Conservation (phyloP, 2,329 filamentous ascomycete species). For the Talaromyces amestolkiae region DNA sequence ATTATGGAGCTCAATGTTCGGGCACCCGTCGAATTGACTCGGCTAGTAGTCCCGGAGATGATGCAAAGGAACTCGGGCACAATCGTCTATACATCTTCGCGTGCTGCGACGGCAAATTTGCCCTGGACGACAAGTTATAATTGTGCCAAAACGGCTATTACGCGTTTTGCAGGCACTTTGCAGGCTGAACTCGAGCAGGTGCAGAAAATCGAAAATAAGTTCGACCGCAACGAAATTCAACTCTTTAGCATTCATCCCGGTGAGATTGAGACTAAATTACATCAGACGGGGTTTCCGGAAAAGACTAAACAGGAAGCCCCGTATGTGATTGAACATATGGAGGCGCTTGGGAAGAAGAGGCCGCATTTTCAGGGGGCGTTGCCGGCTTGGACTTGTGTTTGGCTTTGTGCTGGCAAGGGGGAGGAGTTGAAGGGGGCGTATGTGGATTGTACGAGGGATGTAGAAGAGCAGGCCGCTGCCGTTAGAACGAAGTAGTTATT, state of each 20-base stretch:
- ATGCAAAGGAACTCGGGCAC: background rate
- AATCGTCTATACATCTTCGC: background rate
- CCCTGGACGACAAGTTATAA: background rate
- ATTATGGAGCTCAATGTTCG: slow-evolving; percentile 10
- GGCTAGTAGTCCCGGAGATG: background rate
- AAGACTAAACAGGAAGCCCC: background rate
- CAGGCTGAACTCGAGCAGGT: background rate
- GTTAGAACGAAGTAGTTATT: background rate
- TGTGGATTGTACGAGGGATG: background rate
- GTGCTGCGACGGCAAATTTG: background rate
- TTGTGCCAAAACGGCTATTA: background rate
- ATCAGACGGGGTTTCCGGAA: background rate
- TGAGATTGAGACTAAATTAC: background rate
- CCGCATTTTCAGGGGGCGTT: background rate
- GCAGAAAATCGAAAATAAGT: background rate
- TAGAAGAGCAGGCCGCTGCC: background rate
- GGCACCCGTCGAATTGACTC: slow-evolving; percentile 1
- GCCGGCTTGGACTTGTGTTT: slow-evolving; percentile 11
- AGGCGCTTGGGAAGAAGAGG: background rate
- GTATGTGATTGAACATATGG: background rate
- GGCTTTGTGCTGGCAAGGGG: slow-evolving; percentile 7
- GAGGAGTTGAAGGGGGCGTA: slow-evolving; percentile 1
- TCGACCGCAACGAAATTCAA: background rate
- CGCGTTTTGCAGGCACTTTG: background rate
- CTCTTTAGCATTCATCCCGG: background rate